These are phyloP conservation scores for Astraeus odoratus DNA, from an alignment of 768 basidiomycete genomes.

Conservation along the genomic window DNA sequence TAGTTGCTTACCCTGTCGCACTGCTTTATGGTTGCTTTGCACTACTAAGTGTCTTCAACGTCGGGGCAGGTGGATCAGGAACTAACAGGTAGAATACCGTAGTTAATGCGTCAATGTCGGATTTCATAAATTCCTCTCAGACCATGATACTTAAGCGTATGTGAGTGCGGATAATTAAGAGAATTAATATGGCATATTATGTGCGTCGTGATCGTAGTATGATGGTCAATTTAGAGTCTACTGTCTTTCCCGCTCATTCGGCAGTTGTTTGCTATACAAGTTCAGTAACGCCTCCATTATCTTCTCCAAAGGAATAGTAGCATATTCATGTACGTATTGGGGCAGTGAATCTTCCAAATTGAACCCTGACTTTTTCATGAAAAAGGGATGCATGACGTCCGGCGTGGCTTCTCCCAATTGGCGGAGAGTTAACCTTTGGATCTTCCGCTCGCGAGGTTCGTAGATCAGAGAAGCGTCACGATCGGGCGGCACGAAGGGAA, in stretches of 20 bases:
- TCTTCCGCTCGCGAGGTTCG: constrained; percentile 49
- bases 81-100: constrained; percentile 25
- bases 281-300: constrained; percentile 76
- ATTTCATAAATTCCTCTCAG: no score
- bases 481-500: constrained; percentile 1
- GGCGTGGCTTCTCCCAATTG: constrained; percentile 87
- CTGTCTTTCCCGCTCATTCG: constrained; percentile 12
- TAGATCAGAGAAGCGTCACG: constrained; percentile 38
- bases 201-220: neutral
- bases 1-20: constrained; percentile 95
- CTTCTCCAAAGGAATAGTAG: constrained; percentile 73
- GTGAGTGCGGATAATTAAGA: neutral
- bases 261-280: constrained; percentile 71
- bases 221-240: neutral
- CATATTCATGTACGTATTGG: constrained; percentile 83
- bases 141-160: neutral
- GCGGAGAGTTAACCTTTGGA: constrained; percentile 77
- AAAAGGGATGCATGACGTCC: constrained; percentile 82
- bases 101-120: no score
- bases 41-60: constrained; percentile 84
- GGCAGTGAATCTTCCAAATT: constrained; percentile 80
- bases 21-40: constrained; percentile 93
- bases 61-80: constrained; percentile 29
- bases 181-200: neutral
- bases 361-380: constrained; percentile 80